Evolutionary conservation across 495 filamentous ascomycete species (phyloP), one percentile per base, ranked within the genome.

Genomic region (Podospora fimiseda): DNA sequence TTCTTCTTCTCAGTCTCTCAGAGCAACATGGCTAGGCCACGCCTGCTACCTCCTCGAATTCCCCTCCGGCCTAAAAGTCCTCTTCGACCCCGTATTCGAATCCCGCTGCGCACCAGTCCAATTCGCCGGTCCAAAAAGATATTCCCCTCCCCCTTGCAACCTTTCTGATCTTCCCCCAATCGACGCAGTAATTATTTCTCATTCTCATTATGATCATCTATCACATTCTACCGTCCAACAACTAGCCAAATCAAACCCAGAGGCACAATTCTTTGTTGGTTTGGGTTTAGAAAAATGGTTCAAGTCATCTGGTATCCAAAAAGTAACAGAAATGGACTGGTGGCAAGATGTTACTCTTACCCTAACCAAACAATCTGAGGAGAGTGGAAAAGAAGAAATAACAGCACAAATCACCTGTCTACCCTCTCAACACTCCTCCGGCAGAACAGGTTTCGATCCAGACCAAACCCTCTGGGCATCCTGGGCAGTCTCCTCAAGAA

Each of bases 61-160:
- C 60, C 92, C 93, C 14, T 71, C 77, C 48, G 93, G 93, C 1
- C 73, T 98, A 18, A 83, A 92, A 37, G 90, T 95, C 2, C 79
- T 98, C 9, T 96, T 96, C 66, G 93, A 98, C 65, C 93, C 93
- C 1, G 92, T 98, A 14, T 96, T 98, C 53, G 89, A 90, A 56
- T 80, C 87, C 50, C 84, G 90, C 45, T 98, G 93, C 65, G 80
- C 82, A 19, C 93, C 92, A 1, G 77, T 89, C 59, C 75, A 75
- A 21, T 83, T 80, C 66, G 44, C 87, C 36, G 83, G 87, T 0
- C 89, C 92, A 0, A 90, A 87, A 70, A 77, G 93, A 45, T 95
- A 83, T 66, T 95, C 93, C 0, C 74, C 85, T 48, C 75, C 78
- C 50, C 88, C 93, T 2, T 95, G 90, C 61, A 54, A 84, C 30